phyloP scores from a whole-genome alignment of 352 stramenopile species.

The Globisporangium iwayamae region DNA sequence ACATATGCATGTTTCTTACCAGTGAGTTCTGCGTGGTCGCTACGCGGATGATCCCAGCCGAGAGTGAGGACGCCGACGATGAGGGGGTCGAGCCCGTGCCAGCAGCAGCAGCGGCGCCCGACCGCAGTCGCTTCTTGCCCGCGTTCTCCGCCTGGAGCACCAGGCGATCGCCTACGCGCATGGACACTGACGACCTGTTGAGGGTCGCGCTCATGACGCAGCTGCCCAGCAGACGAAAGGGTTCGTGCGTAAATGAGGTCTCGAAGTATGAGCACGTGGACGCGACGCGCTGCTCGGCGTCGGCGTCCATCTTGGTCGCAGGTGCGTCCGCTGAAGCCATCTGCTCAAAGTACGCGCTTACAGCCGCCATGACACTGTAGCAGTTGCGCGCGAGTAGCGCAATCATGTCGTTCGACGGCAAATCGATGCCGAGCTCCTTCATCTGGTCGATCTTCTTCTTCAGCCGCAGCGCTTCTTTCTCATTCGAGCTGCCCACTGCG shows the following conservation, averaged over 20 bases:
- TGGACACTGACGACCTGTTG: conserved; percentile 36
- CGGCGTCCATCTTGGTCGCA: conserved; percentile 11
- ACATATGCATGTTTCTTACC: conserved; percentile 5
- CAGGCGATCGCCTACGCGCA: conserved; percentile 43
- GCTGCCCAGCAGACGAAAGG: conserved; percentile 46
- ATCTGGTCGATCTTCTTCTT: conserved; percentile 74
- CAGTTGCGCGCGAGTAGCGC: conserved; percentile 67
- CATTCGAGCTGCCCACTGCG: conserved; percentile 55
- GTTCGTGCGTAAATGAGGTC: conserved; percentile 21
- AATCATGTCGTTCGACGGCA: conserved; percentile 47
- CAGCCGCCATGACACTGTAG: conserved; percentile 66
- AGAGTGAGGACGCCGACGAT: conserved; percentile 15
- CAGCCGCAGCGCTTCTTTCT: conserved; percentile 55
- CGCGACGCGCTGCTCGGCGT: conserved; percentile 19
- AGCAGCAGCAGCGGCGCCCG: conserved; percentile 14
- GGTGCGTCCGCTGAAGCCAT: conserved; percentile 7
- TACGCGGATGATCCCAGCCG: conserved; percentile 51
- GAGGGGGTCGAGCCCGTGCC: neutral
- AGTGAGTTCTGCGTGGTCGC: conserved; percentile 36
- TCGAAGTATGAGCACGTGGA: conserved; percentile 28
- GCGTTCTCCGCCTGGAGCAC: conserved; percentile 66
- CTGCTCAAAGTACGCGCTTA: conserved; percentile 74
- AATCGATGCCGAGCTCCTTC: conserved; percentile 65
- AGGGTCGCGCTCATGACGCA: conserved; percentile 40
- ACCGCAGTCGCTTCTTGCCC: conserved; percentile 57